phyloP scores from a whole-genome alignment of 768 basidiomycete species.

The Termitomyces bulborhizus region DNA sequence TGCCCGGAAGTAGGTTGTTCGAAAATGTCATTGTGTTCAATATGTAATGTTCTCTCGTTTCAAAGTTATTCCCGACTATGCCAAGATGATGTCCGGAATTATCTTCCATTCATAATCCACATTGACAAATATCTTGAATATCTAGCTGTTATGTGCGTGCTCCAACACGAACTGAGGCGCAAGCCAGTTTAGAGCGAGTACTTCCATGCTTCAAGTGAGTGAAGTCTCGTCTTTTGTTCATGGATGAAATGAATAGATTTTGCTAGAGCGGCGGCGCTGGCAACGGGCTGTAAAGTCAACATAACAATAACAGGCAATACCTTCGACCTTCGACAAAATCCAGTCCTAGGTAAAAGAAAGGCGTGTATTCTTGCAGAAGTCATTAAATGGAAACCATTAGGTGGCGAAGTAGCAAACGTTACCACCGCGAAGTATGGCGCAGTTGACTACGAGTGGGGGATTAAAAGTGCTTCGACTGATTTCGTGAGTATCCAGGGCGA shows the following conservation, averaged over 20 bases:
- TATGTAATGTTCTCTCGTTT: background rate
- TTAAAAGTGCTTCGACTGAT: constrained; percentile 70
- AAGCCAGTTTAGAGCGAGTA: constrained; percentile 53
- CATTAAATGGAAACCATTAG: constrained; percentile 25
- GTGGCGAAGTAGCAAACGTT: constrained; percentile 57
- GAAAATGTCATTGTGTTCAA: background rate
- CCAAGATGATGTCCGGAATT: constrained; percentile 54
- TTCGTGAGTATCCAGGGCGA: constrained; percentile 48
- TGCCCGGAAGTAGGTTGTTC: constrained; percentile 50
- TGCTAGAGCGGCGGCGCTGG: constrained; percentile 16
- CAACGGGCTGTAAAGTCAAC: constrained; percentile 18
- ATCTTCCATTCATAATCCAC: background rate
- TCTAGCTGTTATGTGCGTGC: constrained; percentile 69
- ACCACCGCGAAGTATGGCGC: constrained; percentile 54
- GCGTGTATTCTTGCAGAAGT: background rate
- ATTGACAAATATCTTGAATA: background rate
- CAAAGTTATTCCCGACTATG: constrained; percentile 78
- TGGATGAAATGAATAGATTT: background rate
- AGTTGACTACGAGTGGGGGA: constrained; percentile 63
- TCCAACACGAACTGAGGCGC: constrained; percentile 55
- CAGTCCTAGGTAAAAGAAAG: constrained; percentile 34
- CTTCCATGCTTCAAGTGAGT: constrained; percentile 44
- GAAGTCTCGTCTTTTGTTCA: too few relatives aligned
- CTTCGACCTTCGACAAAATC: constrained; percentile 21
- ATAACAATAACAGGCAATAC: constrained; percentile 8